Evolutionary conservation across 768 basidiomycete species (phyloP).

Genomic region (Tricholoma hemisulphureum): DNA sequence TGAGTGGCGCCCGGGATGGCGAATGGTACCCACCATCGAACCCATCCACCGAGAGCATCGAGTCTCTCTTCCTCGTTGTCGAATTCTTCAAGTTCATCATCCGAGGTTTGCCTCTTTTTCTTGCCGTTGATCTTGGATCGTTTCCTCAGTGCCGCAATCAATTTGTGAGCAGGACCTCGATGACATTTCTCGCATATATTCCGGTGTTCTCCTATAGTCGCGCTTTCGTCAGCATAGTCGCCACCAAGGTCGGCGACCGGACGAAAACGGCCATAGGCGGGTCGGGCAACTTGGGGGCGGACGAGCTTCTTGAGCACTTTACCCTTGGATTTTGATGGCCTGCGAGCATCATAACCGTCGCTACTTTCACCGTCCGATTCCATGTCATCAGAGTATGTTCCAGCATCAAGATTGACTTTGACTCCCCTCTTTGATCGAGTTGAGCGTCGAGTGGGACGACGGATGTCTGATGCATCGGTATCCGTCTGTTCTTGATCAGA

Average conservation of each 20-base stretch:
- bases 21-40: constrained; percentile 61
- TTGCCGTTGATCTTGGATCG: constrained; percentile 34
- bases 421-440: constrained; percentile 42
- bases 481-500: constrained; percentile 34
- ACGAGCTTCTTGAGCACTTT: constrained; percentile 20
- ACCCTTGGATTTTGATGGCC: background rate
- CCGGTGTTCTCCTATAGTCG: constrained; percentile 59
- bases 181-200: constrained; percentile 72
- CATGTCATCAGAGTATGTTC: constrained; percentile 23
- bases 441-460: constrained; percentile 44
- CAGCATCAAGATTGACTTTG: constrained; percentile 35
- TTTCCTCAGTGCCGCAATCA: constrained; percentile 38
- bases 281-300: constrained; percentile 29
- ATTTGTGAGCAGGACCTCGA: constrained; percentile 53
- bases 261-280: constrained; percentile 47
- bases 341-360: constrained; percentile 14
- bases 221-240: constrained; percentile 53
- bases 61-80: constrained; percentile 55
- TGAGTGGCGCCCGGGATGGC: background rate
- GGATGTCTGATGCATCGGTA: constrained; percentile 25
- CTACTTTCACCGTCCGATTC: constrained; percentile 35
- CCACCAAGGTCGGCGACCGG: constrained; percentile 42
- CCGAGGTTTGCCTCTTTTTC: constrained; percentile 38
- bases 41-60: constrained; percentile 70
- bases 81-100: constrained; percentile 53